Percentiles rank a stretch among this genome's conserved stretches.
Conservation (phyloP, 2,329 filamentous ascomycete genomes). For the Hypoxylon sp. region DNA sequence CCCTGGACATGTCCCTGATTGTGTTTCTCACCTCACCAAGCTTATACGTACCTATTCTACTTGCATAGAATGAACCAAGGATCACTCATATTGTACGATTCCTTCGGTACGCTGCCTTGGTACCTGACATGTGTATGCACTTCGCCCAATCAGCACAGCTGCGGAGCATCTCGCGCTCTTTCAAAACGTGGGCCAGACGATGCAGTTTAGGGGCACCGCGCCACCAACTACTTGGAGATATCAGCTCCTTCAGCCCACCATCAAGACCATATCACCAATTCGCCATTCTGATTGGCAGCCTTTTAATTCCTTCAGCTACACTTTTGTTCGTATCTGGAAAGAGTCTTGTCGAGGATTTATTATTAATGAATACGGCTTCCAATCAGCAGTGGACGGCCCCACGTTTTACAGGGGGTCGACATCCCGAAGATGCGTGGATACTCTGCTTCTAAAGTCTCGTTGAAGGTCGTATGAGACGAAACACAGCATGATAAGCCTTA, state of each 20-base stretch:
- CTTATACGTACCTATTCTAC: slow-evolving; percentile 20
- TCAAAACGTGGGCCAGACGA: slow-evolving; percentile 29
- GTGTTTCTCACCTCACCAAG: slow-evolving; percentile 6
- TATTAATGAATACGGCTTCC: slow-evolving; percentile 24
- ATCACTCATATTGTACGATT: slow-evolving; percentile 21
- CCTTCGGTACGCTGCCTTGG: slow-evolving; percentile 24
- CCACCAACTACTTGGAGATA: slow-evolving; percentile 32
- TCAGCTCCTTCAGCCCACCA: slow-evolving; percentile 45
- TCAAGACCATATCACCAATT: slow-evolving; percentile 32
- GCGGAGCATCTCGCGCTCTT: slow-evolving; percentile 27
- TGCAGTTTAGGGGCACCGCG: slow-evolving; percentile 34
- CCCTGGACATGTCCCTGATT: slow-evolving; percentile 17
- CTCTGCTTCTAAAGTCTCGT: slow-evolving; percentile 10
- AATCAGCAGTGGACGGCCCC: slow-evolving; percentile 30
- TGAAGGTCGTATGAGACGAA: slow-evolving; percentile 19
- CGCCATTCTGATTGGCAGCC: slow-evolving; percentile 42
- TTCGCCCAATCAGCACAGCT: slow-evolving; percentile 20
- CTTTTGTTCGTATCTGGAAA: slow-evolving; percentile 32
- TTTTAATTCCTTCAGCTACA: slow-evolving; percentile 44
- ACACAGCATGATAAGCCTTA: slow-evolving; percentile 20
- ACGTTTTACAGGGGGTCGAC: slow-evolving; percentile 22
- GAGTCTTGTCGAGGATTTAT: slow-evolving; percentile 29
- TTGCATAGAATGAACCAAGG: slow-evolving; percentile 28
- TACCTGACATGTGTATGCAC: slow-evolving; percentile 21
- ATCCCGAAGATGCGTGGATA: slow-evolving; percentile 13